These are phyloP conservation scores for Aurifilum marmelostoma DNA, from an alignment of 2,329 filamentous ascomycete species.

Conservation along the genomic window DNA sequence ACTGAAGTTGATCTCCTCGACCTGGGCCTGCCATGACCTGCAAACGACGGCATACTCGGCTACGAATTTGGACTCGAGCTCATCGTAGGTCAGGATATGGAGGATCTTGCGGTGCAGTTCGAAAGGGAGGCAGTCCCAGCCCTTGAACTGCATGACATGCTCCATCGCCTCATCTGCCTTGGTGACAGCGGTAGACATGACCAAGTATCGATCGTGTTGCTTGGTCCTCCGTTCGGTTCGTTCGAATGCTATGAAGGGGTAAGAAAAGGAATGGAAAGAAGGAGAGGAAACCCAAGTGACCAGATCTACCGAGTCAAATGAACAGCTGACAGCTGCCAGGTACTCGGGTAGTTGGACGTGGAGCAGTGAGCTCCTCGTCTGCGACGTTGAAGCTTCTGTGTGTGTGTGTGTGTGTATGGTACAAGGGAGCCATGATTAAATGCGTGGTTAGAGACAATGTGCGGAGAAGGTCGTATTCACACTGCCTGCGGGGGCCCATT, in stretches of 20 bases:
- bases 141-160: neutral
- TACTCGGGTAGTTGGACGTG: neutral
- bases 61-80: constrained; percentile 21
- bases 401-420: neutral
- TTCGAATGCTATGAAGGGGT: neutral
- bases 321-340: neutral
- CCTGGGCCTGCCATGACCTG: constrained; percentile 34
- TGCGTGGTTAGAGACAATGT: neutral
- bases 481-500: neutral
- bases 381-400: neutral
- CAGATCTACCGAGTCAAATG: neutral
- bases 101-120: constrained; percentile 30
- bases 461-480: neutral
- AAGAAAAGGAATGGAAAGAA: neutral
- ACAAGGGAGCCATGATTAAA: neutral
- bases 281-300: neutral
- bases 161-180: neutral
- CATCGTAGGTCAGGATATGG: constrained; percentile 23
- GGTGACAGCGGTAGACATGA: neutral
- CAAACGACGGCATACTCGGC: constrained; percentile 36
- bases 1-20: constrained; percentile 35
- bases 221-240: neutral
- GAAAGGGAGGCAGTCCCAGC: constrained; percentile 25
- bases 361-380: neutral
- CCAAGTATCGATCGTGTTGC: neutral